A percentile compares a stretch with the other conserved stretches of the same genome.
phyloP scores from a whole-genome alignment of 805 yeast species.

The Zygotorulaspora danielsina region DNA sequence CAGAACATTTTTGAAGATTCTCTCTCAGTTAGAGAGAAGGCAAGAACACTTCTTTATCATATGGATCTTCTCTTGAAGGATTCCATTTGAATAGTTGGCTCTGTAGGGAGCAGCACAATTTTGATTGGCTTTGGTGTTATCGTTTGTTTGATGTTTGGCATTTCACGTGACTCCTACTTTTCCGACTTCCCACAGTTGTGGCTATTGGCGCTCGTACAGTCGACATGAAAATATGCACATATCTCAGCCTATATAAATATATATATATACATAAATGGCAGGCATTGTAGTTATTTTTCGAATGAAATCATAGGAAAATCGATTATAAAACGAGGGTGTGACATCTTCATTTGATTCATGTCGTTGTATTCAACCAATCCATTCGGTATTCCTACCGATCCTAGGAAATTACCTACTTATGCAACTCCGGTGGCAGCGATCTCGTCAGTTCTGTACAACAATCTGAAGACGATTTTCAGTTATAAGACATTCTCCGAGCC shows the following conservation, averaged over 20 bases:
- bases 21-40: conserved; percentile 32
- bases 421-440: conserved; percentile 54
- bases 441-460: conserved; percentile 50
- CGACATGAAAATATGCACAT: neutral
- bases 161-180: conserved; percentile 4
- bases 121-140: too few species aligned
- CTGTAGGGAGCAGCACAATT: too few species aligned
- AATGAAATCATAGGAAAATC: too few species aligned
- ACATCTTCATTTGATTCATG: neutral
- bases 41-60: conserved; percentile 30
- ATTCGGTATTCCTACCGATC: conserved; percentile 60
- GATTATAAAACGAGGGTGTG: neutral
- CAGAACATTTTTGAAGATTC: conserved; percentile 27
- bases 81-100: neutral
- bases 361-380: conserved; percentile 41
- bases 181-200: conserved; percentile 16
- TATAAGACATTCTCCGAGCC: conserved; percentile 65
- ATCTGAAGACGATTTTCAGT: conserved; percentile 54
- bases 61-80: conserved; percentile 31
- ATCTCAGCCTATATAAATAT: too few species aligned
- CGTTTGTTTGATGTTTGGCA: conserved; percentile 1
- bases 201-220: conserved; percentile 5
- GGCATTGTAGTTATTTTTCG: too few species aligned
- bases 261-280: too few species aligned
- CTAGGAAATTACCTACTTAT: conserved; percentile 46